Evolutionary conservation across 2,329 filamentous ascomycete genomes (phyloP).

Genomic region (Aspergillus sergii): DNA sequence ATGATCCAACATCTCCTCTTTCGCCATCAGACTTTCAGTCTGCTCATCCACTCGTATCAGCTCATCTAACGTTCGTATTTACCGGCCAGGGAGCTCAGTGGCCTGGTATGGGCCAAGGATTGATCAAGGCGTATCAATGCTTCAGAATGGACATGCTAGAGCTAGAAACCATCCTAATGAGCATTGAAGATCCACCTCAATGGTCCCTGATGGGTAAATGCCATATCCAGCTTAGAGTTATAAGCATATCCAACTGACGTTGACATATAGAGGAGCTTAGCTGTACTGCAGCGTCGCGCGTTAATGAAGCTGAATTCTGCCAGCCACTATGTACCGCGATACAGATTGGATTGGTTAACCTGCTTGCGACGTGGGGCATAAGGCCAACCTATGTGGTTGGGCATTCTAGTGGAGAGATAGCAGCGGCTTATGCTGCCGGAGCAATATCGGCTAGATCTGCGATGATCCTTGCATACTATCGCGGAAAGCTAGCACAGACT

Average conservation of each 20-base stretch:
- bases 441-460: no score
- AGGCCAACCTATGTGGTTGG: no score
- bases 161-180: neutral
- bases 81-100: neutral
- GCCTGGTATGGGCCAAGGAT: neutral
- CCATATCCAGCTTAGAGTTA: neutral
- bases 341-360: no score
- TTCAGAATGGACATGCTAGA: no score
- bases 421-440: no score
- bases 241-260: neutral
- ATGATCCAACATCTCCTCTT: neutral
- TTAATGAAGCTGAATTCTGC: neutral
- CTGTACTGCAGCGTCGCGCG: neutral
- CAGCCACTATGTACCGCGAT: neutral
- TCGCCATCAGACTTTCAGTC: neutral
- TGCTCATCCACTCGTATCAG: neutral
- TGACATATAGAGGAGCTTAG: neutral
- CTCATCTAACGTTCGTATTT: neutral
- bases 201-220: neutral
- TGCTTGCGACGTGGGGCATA: no score
- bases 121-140: neutral
- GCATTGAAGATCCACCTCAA: neutral
- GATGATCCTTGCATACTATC: no score
- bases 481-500: no score
- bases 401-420: no score